These are phyloP conservation scores for Eragrostis tef DNA, from an alignment of 202 grass and related monocot genomes.

Conservation along the genomic window DNA sequence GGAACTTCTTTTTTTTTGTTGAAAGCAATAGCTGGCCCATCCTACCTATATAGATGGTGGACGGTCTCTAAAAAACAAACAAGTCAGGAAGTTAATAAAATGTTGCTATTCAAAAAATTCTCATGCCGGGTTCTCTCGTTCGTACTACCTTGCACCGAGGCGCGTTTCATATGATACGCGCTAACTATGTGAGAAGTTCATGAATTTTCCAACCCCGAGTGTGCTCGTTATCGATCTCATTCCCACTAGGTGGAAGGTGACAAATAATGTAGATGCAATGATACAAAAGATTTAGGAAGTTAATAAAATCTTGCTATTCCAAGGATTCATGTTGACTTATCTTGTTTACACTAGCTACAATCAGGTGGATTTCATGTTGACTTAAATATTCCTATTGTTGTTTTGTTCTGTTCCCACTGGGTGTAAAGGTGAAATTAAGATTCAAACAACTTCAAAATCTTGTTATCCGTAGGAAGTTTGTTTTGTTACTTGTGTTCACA, in stretches of 20 bases:
- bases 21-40: not conserved
- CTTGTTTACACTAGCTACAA: no score
- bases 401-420: no score
- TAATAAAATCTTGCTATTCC: no score
- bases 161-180: not conserved
- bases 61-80: not conserved
- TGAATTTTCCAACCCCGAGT: not conserved
- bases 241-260: not conserved
- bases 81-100: not conserved
- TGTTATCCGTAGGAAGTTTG: no score
- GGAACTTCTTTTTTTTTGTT: not conserved
- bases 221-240: not conserved
- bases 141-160: not conserved
- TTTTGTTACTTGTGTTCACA: no score
- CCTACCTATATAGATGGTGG: not conserved
- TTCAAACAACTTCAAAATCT: no score
- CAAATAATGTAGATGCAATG: not conserved
- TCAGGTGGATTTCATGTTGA: no score
- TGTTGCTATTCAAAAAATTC: not conserved
- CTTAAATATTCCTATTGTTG: no score
- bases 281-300: not conserved
- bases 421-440: no score
- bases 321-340: no score
- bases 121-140: not conserved
- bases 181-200: not conserved